Evolutionary conservation across 345 rosid genomes (phyloP).

Genomic region (Cardamine resedifolia): DNA sequence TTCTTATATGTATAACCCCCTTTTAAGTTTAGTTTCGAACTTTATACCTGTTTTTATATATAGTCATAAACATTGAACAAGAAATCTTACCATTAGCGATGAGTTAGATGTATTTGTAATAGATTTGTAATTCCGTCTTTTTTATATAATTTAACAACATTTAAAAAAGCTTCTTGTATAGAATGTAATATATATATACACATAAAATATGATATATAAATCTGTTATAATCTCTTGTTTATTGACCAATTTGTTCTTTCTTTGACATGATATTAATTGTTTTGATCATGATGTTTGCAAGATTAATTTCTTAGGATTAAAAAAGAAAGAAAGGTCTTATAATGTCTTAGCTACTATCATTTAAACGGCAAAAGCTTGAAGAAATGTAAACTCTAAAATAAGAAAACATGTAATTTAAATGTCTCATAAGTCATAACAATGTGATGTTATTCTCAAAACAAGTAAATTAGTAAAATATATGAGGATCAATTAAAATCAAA

Average conservation of each 20-base stretch:
- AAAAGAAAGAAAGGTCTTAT: too few species aligned
- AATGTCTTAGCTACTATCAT: not conserved
- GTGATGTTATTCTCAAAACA: too few species aligned
- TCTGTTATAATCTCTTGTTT: too few species aligned
- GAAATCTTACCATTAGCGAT: not conserved
- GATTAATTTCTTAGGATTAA: not conserved
- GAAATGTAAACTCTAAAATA: not conserved
- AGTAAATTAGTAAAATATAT: not conserved
- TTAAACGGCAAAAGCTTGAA: not conserved
- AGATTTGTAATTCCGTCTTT: too few species aligned
- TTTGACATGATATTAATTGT: too few species aligned
- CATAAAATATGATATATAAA: not conserved
- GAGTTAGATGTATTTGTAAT: too few species aligned
- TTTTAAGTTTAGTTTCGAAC: not conserved
- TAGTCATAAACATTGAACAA: not conserved
- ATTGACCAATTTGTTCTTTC: too few species aligned
- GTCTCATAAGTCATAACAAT: not conserved
- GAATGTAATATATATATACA: too few species aligned
- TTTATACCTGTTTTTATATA: conserved; percentile 5
- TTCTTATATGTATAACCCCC: not conserved
- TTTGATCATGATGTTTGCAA: not conserved
- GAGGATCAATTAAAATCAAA: not conserved
- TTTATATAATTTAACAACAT: too few species aligned
- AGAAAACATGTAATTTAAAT: not conserved
- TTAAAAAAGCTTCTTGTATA: too few species aligned